phyloP scores from a whole-genome alignment of 345 rosid genomes.

The Corymbia maculata region DNA sequence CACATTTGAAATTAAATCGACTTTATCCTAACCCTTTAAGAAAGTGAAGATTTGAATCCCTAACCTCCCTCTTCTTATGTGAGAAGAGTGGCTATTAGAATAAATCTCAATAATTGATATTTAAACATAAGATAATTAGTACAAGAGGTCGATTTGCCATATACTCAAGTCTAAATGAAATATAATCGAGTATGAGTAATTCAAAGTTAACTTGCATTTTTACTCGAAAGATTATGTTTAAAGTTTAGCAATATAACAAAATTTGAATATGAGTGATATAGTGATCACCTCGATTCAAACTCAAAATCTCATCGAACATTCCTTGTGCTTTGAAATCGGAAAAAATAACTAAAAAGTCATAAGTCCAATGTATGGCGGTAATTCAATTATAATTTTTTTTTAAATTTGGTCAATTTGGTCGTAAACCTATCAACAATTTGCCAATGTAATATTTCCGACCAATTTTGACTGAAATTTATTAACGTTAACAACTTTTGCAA shows the following conservation, averaged over 20 bases:
- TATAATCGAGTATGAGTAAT: neutral
- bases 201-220: neutral
- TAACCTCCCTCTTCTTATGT: too few species aligned
- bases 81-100: too few species aligned
- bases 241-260: neutral
- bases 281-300: neutral
- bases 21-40: too few species aligned
- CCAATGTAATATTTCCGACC: neutral
- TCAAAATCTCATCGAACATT: neutral
- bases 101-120: neutral
- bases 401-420: neutral
- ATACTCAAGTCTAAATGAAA: neutral
- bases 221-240: neutral
- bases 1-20: too few species aligned
- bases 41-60: too few species aligned
- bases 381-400: accelerated
- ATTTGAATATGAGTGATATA: neutral
- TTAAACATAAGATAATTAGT: too few species aligned
- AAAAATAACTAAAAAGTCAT: neutral
- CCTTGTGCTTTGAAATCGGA: too few species aligned
- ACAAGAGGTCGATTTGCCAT: neutral
- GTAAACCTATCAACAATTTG: accelerated
- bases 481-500: neutral
- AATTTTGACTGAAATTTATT: neutral
- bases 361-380: accelerated